Base-by-base conservation (phyloP, 1,284 basidiomycete genomes). In the Thelephora terrestris region DNA sequence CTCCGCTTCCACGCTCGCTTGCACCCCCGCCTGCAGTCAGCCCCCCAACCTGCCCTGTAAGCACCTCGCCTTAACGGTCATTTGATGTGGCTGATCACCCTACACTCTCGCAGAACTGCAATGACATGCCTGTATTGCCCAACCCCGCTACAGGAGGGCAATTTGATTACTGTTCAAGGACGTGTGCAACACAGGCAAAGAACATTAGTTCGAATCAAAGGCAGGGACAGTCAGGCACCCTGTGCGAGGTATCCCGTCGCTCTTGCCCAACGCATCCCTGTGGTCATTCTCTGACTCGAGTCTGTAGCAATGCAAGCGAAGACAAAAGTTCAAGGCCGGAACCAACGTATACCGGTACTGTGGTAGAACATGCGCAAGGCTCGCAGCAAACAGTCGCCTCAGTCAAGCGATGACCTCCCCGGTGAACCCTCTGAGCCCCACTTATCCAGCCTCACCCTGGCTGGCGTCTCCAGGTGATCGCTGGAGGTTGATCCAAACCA, bases 361-460 rank as follows among this genome's bases (percentile, higher is more conserved):
- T 55, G 65, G 77, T 57, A 79, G 75, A 55, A 69, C 75, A 7
- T 81, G 79, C 53, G 78, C 78, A 6, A 69, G 67, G 53, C 69
- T 67, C 44, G 69, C 71, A 27, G 64, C 7, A 18, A 16, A 21
- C 38, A 17, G 20, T 4, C 23, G 18, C 9, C 38, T 24, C 4
- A 21, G 16, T 18, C 17, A 14, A 21, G 40, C 21, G 40, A 43
- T 24, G n/a, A n/a, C n/a, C n/a, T n/a, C n/a, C n/a, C n/a, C n/a
- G n/a, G n/a, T n/a, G n/a, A n/a, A 52, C 20, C 17, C 20, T 32
- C 43, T 38, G 21, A 35, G 18, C 16, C 43, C n/a, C 23, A 50
- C 45, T 27, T 37, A n/a, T n/a, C n/a, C n/a, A n/a, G n/a, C n/a
- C n/a, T n/a, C n/a, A n/a, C n/a, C n/a, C n/a, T n/a, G n/a, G n/a